phyloP scores from a whole-genome alignment of 441 rosid species.

The Viola pubescens region DNA sequence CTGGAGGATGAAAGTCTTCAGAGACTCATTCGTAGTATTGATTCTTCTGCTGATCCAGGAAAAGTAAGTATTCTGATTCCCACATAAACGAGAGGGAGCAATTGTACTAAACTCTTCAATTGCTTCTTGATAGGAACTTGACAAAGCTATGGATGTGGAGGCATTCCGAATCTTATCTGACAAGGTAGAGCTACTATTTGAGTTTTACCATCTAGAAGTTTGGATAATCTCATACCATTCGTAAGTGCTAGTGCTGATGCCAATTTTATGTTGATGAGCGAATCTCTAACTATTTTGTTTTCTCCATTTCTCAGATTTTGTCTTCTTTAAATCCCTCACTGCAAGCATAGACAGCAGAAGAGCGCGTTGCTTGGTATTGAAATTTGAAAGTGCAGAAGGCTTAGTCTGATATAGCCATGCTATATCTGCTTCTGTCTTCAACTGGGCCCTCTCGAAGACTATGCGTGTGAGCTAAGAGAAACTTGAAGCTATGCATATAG shows the following conservation, averaged over 20 bases:
- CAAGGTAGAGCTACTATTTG: constrained; percentile 36
- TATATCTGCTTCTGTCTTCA: too few relatives aligned
- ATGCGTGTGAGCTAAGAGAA: too few relatives aligned
- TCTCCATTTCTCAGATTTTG: constrained; percentile 31
- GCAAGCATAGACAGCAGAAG: constrained; percentile 1
- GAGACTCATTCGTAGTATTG: constrained; percentile 46
- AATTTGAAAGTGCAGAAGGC: neutral
- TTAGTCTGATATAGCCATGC: too few relatives aligned
- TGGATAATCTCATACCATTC: too few relatives aligned
- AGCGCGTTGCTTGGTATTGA: neutral
- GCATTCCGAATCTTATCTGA: constrained; percentile 50
- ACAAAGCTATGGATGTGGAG: constrained; percentile 63
- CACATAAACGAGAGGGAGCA: constrained; percentile 7
- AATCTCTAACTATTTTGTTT: neutral
- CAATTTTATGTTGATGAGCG: too few relatives aligned
- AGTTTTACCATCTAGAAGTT: neutral
- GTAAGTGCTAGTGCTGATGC: too few relatives aligned
- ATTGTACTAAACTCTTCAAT: constrained; percentile 5
- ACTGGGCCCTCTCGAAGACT: too few relatives aligned
- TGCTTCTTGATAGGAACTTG: constrained; percentile 47
- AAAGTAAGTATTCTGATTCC: constrained; percentile 31
- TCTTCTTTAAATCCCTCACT: constrained; percentile 26
- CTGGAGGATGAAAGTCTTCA: constrained; percentile 50
- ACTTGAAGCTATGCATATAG: too few relatives aligned
- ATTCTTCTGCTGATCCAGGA: constrained; percentile 48